Evolutionary conservation across 2,329 filamentous ascomycete species (phyloP), one percentile per base, ranked within the genome.

Genomic region (Fusarium sp.): DNA sequence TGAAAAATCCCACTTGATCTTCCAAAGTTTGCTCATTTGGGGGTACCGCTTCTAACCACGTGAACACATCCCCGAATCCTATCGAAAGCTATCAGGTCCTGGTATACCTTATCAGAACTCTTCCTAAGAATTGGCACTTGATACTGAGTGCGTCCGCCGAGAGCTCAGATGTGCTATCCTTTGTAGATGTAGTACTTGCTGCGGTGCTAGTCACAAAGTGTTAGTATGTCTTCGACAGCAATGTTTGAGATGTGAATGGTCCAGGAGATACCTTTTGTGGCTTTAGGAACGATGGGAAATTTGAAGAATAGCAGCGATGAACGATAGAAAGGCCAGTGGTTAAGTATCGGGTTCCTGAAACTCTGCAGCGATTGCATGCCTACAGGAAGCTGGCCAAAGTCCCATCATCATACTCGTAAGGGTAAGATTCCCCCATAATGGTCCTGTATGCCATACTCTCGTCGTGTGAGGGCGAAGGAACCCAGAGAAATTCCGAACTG

Each of bases 41-140:
- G 16, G 5, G 16, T 16, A 37, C 9, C 1, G 32, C 32, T 16
- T 18, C 16, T 9, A 18, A 37, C 5, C 9, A 18, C 32, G 5
- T 18, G 16, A 5, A 2, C 16, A 18, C 32, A 6, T 10, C 32
- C 16, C 9, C 9, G 32, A 37, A 37, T 5, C 32, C 32, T 10
- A 6, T 37, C 16, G 32, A 37, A 18, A 37, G 16, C 32, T 37
- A 37, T 37, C 16, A 37, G 1, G 16, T 3, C 16, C 18, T 3
- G 16, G 0, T 2, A 37, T 37, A 18, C 0, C 18, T 37, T 18
- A 37, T 11, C 0, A 37, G 6, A 6, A 9, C 32, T 18, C 32
- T 0, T 5, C 2, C 32, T 11, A 16, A 9, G n/a, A n/a, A n/a
- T n/a, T n/a, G n/a, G n/a, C n/a, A n/a, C 16, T 37, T 18, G 16